Evolutionary conservation across 257 asterid species (phyloP).

Genomic region (Thymus quinquecostatus): DNA sequence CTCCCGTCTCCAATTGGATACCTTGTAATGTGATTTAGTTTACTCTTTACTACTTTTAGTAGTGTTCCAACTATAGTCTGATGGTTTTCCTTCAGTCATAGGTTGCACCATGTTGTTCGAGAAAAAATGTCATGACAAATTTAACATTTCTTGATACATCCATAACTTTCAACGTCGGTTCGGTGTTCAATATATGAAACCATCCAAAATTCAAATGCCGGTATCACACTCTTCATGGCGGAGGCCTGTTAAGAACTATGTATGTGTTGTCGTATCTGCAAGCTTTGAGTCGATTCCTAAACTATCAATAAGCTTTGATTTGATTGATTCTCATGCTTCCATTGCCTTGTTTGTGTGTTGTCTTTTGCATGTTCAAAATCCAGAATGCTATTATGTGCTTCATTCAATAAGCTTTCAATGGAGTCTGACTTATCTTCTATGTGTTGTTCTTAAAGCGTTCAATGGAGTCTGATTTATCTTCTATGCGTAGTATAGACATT

Average conservation of each 20-base stretch:
- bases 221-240: not conserved
- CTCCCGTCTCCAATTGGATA: no score
- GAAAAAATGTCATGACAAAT: no score
- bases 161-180: not conserved
- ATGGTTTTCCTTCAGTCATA: not conserved
- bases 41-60: not conserved
- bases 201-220: not conserved
- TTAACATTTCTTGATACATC: not conserved
- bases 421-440: not conserved
- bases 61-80: not conserved
- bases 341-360: no score
- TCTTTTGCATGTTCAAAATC: no score
- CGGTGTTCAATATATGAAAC: not conserved
- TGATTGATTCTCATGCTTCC: constrained; percentile 12
- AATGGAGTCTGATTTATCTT: not conserved
- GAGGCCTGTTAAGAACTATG: not conserved
- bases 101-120: no score
- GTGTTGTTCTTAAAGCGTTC: no score
- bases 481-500: not conserved
- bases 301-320: not conserved
- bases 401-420: no score
- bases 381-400: not conserved
- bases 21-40: not conserved
- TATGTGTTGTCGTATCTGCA: not conserved
- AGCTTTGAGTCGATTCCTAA: not conserved